These are phyloP conservation scores for Isoetes engelmannii DNA, from an alignment of 83 land plant species.

Conservation along the genomic window DNA sequence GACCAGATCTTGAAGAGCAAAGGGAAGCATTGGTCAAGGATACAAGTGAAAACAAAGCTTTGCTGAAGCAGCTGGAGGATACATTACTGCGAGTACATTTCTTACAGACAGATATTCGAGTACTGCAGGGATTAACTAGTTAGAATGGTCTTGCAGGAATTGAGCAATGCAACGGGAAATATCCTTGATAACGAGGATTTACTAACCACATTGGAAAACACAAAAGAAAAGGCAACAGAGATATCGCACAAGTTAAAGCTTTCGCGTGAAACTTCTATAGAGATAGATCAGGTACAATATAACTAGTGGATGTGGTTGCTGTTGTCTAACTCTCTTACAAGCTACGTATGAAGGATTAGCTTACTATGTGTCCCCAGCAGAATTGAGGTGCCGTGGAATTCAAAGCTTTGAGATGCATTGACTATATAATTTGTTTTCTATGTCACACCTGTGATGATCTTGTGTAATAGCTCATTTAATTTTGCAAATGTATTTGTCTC, in stretches of 20 bases:
- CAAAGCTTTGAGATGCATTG: no score
- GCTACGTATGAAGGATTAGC: no score
- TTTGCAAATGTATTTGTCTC: no score
- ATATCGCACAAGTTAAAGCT: constrained; percentile 24
- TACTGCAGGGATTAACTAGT: background rate
- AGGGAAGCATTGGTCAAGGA: constrained; percentile 28
- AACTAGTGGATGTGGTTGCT: no score
- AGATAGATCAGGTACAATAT: constrained; percentile 45
- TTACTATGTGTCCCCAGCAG: no score
- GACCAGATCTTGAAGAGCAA: constrained; percentile 39
- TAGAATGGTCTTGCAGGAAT: constrained; percentile 26
- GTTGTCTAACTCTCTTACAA: no score
- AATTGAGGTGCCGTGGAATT: no score
- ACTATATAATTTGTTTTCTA: no score
- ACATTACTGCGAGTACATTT: constrained; percentile 27
- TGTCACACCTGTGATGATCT: no score
- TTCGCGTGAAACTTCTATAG: constrained; percentile 30
- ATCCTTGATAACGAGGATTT: constrained; percentile 34
- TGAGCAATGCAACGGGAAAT: constrained; percentile 40
- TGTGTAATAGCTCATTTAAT: no score
- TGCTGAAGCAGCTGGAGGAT: constrained; percentile 33
- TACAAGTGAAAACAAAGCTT: constrained; percentile 36
- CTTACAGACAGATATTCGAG: background rate
- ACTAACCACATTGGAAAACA: constrained; percentile 33
- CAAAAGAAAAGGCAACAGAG: constrained; percentile 35